A percentile compares a stretch with the other conserved stretches of the same genome.
Evolutionary conservation across 2,329 filamentous ascomycete species (phyloP).

Genomic region (Colletotrichum sublineola): DNA sequence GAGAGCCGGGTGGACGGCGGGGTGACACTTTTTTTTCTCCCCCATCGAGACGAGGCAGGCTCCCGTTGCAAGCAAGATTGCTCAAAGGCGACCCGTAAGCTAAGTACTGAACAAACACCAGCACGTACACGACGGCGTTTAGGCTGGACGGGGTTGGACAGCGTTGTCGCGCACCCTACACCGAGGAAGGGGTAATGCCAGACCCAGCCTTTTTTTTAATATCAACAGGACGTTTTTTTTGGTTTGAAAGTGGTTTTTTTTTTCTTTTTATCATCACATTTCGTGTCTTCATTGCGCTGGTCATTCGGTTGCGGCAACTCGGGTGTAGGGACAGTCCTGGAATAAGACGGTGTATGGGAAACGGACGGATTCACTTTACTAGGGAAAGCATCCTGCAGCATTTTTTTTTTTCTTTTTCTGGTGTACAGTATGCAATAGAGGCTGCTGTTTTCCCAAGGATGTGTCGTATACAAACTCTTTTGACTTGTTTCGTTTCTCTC

Average conservation of each 20-base stretch:
- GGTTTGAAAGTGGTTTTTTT: slow-evolving; percentile 16
- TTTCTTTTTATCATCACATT: slow-evolving; percentile 23
- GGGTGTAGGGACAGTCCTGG: slow-evolving; percentile 41
- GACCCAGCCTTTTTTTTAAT: slow-evolving; percentile 39
- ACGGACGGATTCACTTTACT: slow-evolving; percentile 38
- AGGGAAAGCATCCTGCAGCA: slow-evolving; percentile 42
- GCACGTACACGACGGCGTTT: slow-evolving; percentile 38
- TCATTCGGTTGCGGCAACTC: slow-evolving; percentile 39
- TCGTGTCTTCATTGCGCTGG: slow-evolving; percentile 41
- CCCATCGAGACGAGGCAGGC: slow-evolving; percentile 24
- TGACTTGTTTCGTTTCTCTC: not conserved
- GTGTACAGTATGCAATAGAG: slow-evolving; percentile 43
- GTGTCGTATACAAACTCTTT: slow-evolving; percentile 8
- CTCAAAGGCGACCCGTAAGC: slow-evolving; percentile 17
- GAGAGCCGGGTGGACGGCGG: slow-evolving; percentile 18
- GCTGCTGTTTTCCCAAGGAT: slow-evolving; percentile 39
- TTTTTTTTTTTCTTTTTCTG: slow-evolving; percentile 22
- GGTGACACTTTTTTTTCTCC: not conserved
- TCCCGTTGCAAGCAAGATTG: slow-evolving; percentile 31
- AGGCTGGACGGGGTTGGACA: slow-evolving; percentile 32
- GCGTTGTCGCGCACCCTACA: slow-evolving; percentile 37
- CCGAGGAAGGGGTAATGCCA: slow-evolving; percentile 30
- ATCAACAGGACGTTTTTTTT: slow-evolving; percentile 37
- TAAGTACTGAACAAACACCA: slow-evolving; percentile 16
- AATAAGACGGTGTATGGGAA: slow-evolving; percentile 41